Percentiles rank a stretch among this genome's conserved stretches.
Evolutionary conservation across 768 basidiomycete species (phyloP).

Genomic region (Agaricus subrufescens): DNA sequence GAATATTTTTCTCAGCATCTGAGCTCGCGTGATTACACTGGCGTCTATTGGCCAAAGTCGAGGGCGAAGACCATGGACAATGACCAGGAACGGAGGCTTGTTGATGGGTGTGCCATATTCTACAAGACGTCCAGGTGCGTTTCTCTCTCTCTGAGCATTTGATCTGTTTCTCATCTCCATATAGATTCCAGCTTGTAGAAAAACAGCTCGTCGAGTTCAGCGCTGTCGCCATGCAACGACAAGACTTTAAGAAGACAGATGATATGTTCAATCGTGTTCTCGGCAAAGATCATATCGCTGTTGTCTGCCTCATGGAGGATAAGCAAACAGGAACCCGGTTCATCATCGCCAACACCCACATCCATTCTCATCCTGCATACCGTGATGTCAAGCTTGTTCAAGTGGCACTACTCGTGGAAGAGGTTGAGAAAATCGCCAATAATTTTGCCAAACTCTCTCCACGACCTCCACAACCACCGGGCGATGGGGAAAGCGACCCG

Average conservation of each 20-base stretch:
- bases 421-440: slow-evolving; percentile 84
- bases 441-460: slow-evolving; percentile 82
- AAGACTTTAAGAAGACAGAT: slow-evolving; percentile 95
- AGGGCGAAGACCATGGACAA: slow-evolving; percentile 86
- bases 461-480: slow-evolving; percentile 30
- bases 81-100: slow-evolving; percentile 76
- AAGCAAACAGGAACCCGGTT: slow-evolving; percentile 81
- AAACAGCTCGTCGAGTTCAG: slow-evolving; percentile 93
- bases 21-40: slow-evolving; percentile 76
- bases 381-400: slow-evolving; percentile 98
- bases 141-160: slow-evolving; percentile 7
- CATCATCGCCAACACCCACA: slow-evolving; percentile 86
- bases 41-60: slow-evolving; percentile 88
- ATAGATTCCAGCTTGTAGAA: slow-evolving; percentile 88
- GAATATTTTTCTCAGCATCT: slow-evolving; percentile 82
- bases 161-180: slow-evolving; percentile 11
- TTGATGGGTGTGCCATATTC: slow-evolving; percentile 97
- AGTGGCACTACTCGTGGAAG: slow-evolving; percentile 86
- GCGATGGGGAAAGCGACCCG: slow-evolving; percentile 4
- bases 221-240: slow-evolving; percentile 85
- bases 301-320: slow-evolving; percentile 84
- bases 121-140: slow-evolving; percentile 86
- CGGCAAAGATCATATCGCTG: slow-evolving; percentile 90
- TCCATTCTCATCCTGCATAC: slow-evolving; percentile 90
- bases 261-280: slow-evolving; percentile 99